Evolutionary conservation across 306 rosid genomes (phyloP).

Genomic region (Rosa chinensis): DNA sequence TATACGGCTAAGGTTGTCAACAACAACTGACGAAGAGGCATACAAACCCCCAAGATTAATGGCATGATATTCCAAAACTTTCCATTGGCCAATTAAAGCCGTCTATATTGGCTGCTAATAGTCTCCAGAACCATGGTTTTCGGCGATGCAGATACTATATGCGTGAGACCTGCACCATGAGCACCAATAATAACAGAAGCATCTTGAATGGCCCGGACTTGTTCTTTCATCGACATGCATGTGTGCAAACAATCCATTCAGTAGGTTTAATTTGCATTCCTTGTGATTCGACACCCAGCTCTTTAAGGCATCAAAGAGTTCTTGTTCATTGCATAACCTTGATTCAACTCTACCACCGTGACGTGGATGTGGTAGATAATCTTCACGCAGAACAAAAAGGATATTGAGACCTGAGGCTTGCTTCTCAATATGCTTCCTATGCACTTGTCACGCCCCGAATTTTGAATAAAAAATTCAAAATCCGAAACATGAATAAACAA

Average conservation of each 20-base stretch:
- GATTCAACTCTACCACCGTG: slow-evolving; percentile 86
- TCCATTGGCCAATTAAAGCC: slow-evolving; percentile 76
- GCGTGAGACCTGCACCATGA: slow-evolving; percentile 95
- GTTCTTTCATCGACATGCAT: slow-evolving; percentile 95
- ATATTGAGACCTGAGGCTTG: slow-evolving; percentile 51
- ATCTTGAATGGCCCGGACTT: slow-evolving; percentile 86
- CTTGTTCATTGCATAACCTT: slow-evolving; percentile 75
- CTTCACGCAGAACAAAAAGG: slow-evolving; percentile 92
- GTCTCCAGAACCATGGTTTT: slow-evolving; percentile 81
- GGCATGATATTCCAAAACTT: slow-evolving; percentile 85
- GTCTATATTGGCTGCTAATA: slow-evolving; percentile 68
- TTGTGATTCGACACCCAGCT: slow-evolving; percentile 54
- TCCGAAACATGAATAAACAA: too few relatives aligned
- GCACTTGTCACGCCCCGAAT: too few relatives aligned
- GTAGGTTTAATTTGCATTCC: slow-evolving; percentile 72
- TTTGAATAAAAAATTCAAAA: too few relatives aligned
- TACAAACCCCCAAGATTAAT: slow-evolving; percentile 65
- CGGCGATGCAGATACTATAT: slow-evolving; percentile 78
- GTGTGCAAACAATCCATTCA: slow-evolving; percentile 92
- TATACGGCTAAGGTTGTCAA: slow-evolving; percentile 50
- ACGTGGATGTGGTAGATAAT: slow-evolving; percentile 94
- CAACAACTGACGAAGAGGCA: slow-evolving; percentile 60
- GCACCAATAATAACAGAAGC: slow-evolving; percentile 92
- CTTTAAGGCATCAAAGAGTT: slow-evolving; percentile 64
- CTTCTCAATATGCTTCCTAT: slow-evolving; percentile 34